Evolutionary conservation across 306 rosid genomes (phyloP), one percentile per base, ranked within the genome.

Genomic region (Trifolium repens): DNA sequence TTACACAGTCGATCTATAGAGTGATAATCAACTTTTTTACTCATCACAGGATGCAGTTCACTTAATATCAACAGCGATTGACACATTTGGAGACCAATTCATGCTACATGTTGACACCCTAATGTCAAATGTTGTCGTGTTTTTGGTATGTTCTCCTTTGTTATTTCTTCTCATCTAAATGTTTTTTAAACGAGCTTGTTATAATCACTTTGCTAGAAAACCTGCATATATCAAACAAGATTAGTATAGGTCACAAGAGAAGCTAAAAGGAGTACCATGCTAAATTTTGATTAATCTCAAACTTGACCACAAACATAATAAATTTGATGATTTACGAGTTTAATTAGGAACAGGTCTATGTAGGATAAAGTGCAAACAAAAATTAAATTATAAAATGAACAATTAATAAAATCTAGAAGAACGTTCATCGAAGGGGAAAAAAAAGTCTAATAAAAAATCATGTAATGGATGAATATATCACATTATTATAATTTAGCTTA

Each of bases 141-240:
- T 53, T 47, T 69, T 67, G 77, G 80, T 74, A 34, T 22, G 39
- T 62, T 61, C 58, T 60, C 62, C 50, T 68, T 39, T 58, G 61
- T 8, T 47, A 60, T 24, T 60, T 26, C 19, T 57, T 22, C 7
- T 9, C 34, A 34, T 19, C 37, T 43, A 44, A 7, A 26, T 64
- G 34, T 16, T 43, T 61, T 73, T 32, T 14, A 61, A 19, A 55
- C 5, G 62, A 22, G 34, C 34, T 22, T 52, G 24, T 52, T 16
- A 52, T 52, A 52, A 7, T 16, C 58, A 16, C 16, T 11, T 4
- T 54, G 60, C 60, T 54, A 54, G 60, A 54, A 22, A 19, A 54
- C 60, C 27, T 54, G 30, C 60, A 8, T 53, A 9, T 54, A 9
- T 54, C 32, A 54, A 54, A 54, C 14, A 54, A 9, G 27, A 19